Base-by-base conservation (phyloP, 2,329 filamentous ascomycete species). In the Tolypocladium endophyticum region DNA sequence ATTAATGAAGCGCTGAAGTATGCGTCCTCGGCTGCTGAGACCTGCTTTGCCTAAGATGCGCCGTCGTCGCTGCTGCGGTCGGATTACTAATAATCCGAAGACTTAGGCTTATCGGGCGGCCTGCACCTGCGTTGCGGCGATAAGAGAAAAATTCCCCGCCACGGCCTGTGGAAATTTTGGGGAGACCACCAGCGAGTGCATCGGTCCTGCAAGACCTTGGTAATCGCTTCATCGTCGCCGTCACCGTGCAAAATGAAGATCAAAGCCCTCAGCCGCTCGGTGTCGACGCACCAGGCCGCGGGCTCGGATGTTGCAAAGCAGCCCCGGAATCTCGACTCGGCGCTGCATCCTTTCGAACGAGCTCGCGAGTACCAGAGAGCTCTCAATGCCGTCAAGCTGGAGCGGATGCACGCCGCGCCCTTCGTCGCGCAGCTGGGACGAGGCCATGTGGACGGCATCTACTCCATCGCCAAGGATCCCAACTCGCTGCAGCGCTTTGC, bases 381-480 rank as follows among this genome's bases (percentile, higher is more conserved):
- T 9, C 73, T 83, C 64, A 82, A 91, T 83, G 92, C 92, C 33
- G 91, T 92, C 61, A 97, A 97, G 74, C 77, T 97, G 62, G 91
- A 96, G 76, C 88, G 92, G 67, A 93, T 97, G 88, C 96, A 96
- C 73, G 83, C 79, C 9, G 76, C 77, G 61, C 79, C 79, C 4
- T 96, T 96, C 70, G 77, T 99, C 53, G 89, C 83, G 0, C 90
- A 97, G 72, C 84, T 99, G 30, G 93, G 93, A 58, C 82, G 85
- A 38, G 93, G 94, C 25, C 94, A 99, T 75, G 90, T 97, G 59
- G 94, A 99, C 69, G 94, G 94, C 63, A 75, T 78, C 41, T 94
- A 93, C 73, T 84, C 84, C 41, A 85, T 94, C 72, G 87, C 88
- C 61, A 92, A 92, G 72, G 90, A 94, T 66, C 88, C 88, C 8